Evolutionary conservation across 2,329 filamentous ascomycete species (phyloP), one percentile per base, ranked within the genome.

Genomic region (Fonsecaea pedrosoi): DNA sequence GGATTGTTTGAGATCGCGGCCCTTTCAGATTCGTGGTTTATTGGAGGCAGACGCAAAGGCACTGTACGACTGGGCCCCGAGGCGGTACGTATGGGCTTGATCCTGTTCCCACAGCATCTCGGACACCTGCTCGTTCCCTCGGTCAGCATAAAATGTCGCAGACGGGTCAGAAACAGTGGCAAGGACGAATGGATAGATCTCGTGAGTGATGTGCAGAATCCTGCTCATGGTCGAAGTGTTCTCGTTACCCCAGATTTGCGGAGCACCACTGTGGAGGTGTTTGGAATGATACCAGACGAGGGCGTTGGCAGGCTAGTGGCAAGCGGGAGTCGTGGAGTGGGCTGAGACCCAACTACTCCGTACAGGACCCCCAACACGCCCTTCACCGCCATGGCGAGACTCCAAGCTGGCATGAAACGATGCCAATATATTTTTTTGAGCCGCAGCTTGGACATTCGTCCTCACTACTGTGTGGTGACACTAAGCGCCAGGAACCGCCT

Each of bases 21-120:
- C 0, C 87, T 89, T 15, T 81, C 86, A 1, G 92, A 94, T 45
- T 84, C 87, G 0, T 98, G 94, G 94, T 86, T 97, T 1, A 82
- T 98, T 2, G 94, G 92, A 25, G 94, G 94, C 0, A 87, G 90
- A 53, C 86, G 91, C 57, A 90, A 92, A 70, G 91, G 90, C 0
- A 63, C 45, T 32, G 77, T 77, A 7, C 69, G 74, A 58, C 80
- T 86, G 69, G 81, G 80, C 54, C 37, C 18, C 13, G 34, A 66
- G 15, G 30, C 63, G 4, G n/a, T 38, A 4, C 65, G 54, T 2
- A 82, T 86, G 65, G 86, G 88, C 0, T 79, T 98, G 7, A 82
- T 96, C 61, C 82, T 98, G 9, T 87, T 98, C 12, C 93, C 95
- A 0, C 84, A 97, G 54, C 86, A 90, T 61, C 84, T 92, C 34